Evolutionary conservation across 768 basidiomycete species (phyloP).

Genomic region (Mycena chlorophos): DNA sequence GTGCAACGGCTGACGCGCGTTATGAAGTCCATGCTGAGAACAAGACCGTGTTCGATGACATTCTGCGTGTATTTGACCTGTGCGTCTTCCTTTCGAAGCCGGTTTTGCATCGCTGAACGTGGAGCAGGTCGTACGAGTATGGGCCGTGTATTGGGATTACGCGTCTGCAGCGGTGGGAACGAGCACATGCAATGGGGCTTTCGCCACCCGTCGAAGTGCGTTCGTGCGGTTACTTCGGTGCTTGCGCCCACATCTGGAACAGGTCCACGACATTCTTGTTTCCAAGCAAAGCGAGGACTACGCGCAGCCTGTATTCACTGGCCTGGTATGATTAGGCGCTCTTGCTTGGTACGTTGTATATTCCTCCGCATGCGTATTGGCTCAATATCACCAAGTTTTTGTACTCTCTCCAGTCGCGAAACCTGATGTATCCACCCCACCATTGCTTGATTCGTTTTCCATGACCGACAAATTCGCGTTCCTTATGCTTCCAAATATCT

Average conservation of each 20-base stretch:
- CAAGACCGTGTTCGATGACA: constrained; percentile 65
- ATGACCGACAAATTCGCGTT: no score
- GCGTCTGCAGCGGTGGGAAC: constrained; percentile 86
- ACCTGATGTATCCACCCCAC: no score
- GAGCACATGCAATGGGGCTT: constrained; percentile 75
- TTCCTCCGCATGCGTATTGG: no score
- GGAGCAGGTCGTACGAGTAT: constrained; percentile 67
- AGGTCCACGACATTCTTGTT: constrained; percentile 82
- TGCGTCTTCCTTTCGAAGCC: constrained; percentile 23
- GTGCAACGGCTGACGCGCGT: background rate
- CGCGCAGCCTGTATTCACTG: constrained; percentile 63
- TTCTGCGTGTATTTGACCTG: constrained; percentile 81
- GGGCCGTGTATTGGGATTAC: constrained; percentile 79
- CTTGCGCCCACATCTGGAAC: background rate
- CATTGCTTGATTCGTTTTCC: no score
- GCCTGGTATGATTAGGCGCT: no score
- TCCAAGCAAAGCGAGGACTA: constrained; percentile 69
- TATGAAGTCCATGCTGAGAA: constrained; percentile 64
- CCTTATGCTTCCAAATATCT: no score
- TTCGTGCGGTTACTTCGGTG: background rate
- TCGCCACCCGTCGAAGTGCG: constrained; percentile 74
- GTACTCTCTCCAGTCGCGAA: no score
- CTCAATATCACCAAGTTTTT: no score
- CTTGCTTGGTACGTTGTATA: no score
- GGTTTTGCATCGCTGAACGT: constrained; percentile 7